Base-by-base conservation (phyloP, 169 alveolate species). In the Plasmodium cynomolgi region DNA sequence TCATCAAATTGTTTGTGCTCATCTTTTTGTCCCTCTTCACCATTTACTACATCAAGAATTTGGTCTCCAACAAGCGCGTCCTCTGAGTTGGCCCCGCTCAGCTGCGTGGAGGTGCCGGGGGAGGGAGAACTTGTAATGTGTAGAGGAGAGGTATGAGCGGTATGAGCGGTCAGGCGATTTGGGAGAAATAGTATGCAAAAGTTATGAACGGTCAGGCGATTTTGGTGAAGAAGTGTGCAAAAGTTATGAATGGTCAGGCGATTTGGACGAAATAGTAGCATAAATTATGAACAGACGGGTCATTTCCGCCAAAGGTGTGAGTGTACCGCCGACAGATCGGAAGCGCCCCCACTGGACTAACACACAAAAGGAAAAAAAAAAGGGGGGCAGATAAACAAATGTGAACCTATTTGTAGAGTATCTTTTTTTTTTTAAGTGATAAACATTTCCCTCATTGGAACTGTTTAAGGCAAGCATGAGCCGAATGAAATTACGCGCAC, bases 41-140 rank as follows among this genome's bases (percentile, higher is more conserved):
- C 33, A 90, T 90, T 9, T 90, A 90, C 73, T 90, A 90, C 37
- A 81, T 90, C 72, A 90, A 90, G 73, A 90, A 58, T n/a, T 80
- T 90, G 80, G 94, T 90, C n/a, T 80, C 91, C 29, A 90, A 90
- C 62, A 90, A 90, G 54, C 81, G 94, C 23, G 94, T 90, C 20
- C 94, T 90, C 11, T 90, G 34, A 68, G n/a, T 1, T 31, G 56
- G 33, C 26, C 37, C 41, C 11, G 5, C 33, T 37, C 75, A 31
- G 34, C 15, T 83, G 29, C 6, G 56, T 44, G 5, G n/a, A 44
- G n/a, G 56, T 44, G n/a, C 56, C 7, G 20, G 20, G 1, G 29
- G 15, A 17, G 17, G 84, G 84, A 33, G 20, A 17, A 6, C 33
- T 50, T 15, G 20, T 26, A 50, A 3, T 41, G 41, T 79, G 50